Evolutionary conservation across 495 filamentous ascomycete genomes (phyloP).

Genomic region (Podospora pseudocomata): DNA sequence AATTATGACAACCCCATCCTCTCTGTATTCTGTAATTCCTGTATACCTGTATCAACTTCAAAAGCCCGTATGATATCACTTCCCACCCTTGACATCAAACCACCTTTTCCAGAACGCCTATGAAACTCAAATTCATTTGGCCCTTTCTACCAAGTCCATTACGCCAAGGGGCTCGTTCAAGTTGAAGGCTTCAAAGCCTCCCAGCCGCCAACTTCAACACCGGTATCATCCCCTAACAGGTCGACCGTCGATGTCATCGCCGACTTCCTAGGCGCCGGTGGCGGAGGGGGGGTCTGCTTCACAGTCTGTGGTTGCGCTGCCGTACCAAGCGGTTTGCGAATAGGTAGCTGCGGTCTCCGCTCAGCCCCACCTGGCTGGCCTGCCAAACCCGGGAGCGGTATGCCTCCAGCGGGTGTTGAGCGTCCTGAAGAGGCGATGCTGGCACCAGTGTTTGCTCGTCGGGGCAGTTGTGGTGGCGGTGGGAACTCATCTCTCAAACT

Average conservation of each 20-base stretch:
- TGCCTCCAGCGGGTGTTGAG: slow-evolving; percentile 20
- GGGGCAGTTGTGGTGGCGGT: slow-evolving; percentile 17
- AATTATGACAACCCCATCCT: not conserved
- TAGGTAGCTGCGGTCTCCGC: slow-evolving; percentile 15
- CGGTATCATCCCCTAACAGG: slow-evolving; percentile 37
- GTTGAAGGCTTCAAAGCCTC: slow-evolving; percentile 44
- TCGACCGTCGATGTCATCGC: slow-evolving; percentile 29
- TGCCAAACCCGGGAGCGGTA: slow-evolving; percentile 25
- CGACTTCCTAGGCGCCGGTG: slow-evolving; percentile 28
- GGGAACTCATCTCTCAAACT: not conserved
- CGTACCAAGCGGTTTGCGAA: slow-evolving; percentile 19
- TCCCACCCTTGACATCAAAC: not conserved
- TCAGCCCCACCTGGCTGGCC: not conserved
- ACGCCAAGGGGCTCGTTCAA: not conserved
- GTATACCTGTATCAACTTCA: not conserved
- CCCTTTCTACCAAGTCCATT: not conserved
- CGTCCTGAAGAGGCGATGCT: slow-evolving; percentile 13
- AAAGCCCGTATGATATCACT: not conserved
- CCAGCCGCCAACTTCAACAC: slow-evolving; percentile 44
- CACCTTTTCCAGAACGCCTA: not conserved
- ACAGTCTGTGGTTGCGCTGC: slow-evolving; percentile 6
- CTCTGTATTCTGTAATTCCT: too few relatives aligned
- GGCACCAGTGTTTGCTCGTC: slow-evolving; percentile 18
- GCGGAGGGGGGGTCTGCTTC: slow-evolving; percentile 23
- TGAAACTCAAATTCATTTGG: not conserved